Evolutionary conservation across 495 filamentous ascomycete species (phyloP), one percentile per base, ranked within the genome.

Genomic region (Jackrogersella multiformis): DNA sequence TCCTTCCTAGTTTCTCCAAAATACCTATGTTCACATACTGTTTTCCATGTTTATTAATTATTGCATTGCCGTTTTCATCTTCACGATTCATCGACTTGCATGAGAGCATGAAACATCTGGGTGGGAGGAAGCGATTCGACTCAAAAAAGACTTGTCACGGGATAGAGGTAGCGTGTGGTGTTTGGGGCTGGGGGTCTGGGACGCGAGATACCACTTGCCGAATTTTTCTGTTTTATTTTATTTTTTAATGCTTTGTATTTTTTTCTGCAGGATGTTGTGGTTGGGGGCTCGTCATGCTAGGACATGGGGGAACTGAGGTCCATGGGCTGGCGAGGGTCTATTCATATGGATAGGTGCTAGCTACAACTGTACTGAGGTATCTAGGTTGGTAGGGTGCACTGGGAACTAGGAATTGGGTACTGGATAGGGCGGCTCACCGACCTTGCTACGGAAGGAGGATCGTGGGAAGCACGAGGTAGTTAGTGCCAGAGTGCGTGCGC

Each of bases 111-210:
- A 63, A 15, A 45, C 15, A 46, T 58, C 24, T 20, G 49, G 56
- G 20, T 15, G 44, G 59, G 51, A 44, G 53, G 45, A 58, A 46
- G 54, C 46, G 26, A 39, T 20, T 46, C 20, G 28, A 56, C 39
- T 65, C 9, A 24, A 48, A 45, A 68, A 56, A 61, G 18, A 58
- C 21, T 58, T 24, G n/a, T 26, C 20, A 53, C 8, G 35, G 52
- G 4, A 56, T 62, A 63, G 48, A 68, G 30, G 30, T 24, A 38
- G 32, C 51, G 18, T 48, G 58, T 24, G 56, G 65, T 68, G 65
- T 64, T 68, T 34, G 35, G 46, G 48, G 24, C 45, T 7, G 48
- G 32, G n/a, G 8, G 32, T 23, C 48, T 55, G 53, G 54, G 52
- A 32, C 46, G 46, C 36, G 54, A 58, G 55, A 59, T 30, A 68